Percentiles rank a stretch among this genome's conserved stretches.
These are phyloP conservation scores for Xylaria multiplex DNA, from an alignment of 2,329 filamentous ascomycete genomes.

Conservation along the genomic window DNA sequence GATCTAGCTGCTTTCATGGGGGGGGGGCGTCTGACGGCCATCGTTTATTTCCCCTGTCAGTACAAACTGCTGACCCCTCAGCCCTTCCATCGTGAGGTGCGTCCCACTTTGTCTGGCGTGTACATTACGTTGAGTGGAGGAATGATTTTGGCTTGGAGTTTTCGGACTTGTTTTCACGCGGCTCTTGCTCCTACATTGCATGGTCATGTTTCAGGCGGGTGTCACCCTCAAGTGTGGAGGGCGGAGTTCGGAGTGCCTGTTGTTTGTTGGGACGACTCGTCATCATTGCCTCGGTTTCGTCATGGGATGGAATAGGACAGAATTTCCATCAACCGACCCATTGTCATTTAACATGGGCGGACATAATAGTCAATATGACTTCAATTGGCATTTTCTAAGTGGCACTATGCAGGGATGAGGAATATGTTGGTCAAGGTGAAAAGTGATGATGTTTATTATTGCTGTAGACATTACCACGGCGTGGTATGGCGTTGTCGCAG, in stretches of 20 bases:
- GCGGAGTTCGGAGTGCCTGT: slow-evolving; percentile 23
- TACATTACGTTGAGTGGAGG: slow-evolving; percentile 27
- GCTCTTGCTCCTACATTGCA: background rate
- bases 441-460: slow-evolving; percentile 11
- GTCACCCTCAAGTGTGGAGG: slow-evolving; percentile 7
- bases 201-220: slow-evolving; percentile 16
- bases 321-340: background rate
- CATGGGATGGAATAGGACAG: slow-evolving; percentile 10
- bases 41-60: slow-evolving; percentile 10
- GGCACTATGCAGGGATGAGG: slow-evolving; percentile 4
- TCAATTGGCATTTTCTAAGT: slow-evolving; percentile 15
- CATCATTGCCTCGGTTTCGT: slow-evolving; percentile 1
- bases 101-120: slow-evolving; percentile 16
- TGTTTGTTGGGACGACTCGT: slow-evolving; percentile 11
- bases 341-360: background rate
- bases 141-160: slow-evolving; percentile 29
- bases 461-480: slow-evolving; percentile 3
- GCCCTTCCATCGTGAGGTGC: background rate
- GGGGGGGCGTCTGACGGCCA: slow-evolving; percentile 61
- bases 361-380: slow-evolving; percentile 16
- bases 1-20: slow-evolving; percentile 72
- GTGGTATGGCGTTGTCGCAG: background rate
- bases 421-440: slow-evolving; percentile 15
- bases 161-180: slow-evolving; percentile 20
- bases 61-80: slow-evolving; percentile 4